Conservation (phyloP, 2,329 filamentous ascomycete species). For the Bipolaris victoriae region DNA sequence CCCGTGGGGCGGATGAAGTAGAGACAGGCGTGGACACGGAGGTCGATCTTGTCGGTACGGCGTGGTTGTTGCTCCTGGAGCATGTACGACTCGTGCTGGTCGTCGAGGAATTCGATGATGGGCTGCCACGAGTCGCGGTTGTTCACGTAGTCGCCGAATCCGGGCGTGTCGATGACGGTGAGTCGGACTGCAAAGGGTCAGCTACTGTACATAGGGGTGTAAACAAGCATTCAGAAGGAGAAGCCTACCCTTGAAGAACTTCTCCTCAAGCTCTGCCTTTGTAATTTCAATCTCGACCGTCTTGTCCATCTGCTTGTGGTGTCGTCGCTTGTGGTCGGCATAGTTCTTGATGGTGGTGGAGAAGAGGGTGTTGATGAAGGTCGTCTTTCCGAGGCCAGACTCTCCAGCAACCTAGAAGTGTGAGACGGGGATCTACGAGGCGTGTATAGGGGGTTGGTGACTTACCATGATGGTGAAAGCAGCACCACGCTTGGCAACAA, state of each 20-base stretch:
- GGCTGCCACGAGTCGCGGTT: conserved; percentile 99
- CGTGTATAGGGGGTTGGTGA: background rate
- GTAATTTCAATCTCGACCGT: conserved; percentile 99
- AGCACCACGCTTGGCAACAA: conserved; percentile 83
- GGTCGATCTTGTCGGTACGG: conserved; percentile 97
- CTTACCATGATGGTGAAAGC: conserved; percentile 99
- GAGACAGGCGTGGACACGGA: conserved; percentile 96
- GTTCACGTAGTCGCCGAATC: conserved; percentile 99
- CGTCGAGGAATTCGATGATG: conserved; percentile 99
- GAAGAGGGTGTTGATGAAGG: conserved; percentile 99
- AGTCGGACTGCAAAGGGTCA: conserved; percentile 73
- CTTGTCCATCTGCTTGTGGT: conserved; percentile 99
- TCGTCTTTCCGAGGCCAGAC: conserved; percentile 98
- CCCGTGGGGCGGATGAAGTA: conserved; percentile 99
- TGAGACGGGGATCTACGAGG: conserved; percentile 27
- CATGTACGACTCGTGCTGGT: conserved; percentile 99
- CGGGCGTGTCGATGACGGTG: conserved; percentile 98
- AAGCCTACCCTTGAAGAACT: conserved; percentile 95
- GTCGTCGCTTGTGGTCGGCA: conserved; percentile 98
- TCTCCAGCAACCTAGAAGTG: conserved; percentile 85
- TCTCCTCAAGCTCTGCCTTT: conserved; percentile 99
- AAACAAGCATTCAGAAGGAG: background rate
- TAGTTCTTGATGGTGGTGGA: conserved; percentile 99
- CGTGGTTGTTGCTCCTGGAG: conserved; percentile 99
- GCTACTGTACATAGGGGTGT: conserved; percentile 4